These are phyloP conservation scores for Aspergillus transmontanensis DNA, from an alignment of 2,329 filamentous ascomycete genomes.

Conservation along the genomic window DNA sequence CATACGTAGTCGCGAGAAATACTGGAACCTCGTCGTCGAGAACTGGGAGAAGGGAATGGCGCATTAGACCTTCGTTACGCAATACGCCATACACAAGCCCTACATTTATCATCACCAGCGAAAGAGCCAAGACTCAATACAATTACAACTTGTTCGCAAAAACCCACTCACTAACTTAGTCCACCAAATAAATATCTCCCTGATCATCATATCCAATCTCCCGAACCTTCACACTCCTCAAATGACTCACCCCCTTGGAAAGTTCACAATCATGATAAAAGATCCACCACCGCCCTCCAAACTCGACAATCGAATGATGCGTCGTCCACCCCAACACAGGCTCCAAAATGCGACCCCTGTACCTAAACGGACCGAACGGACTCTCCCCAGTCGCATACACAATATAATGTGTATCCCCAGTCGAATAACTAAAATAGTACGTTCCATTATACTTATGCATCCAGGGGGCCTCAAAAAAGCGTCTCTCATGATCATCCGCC, in stretches of 20 bases:
- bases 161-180: background rate
- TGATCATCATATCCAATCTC: constrained; percentile 72
- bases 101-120: background rate
- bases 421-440: constrained; percentile 79
- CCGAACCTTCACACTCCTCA: constrained; percentile 72
- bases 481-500: constrained; percentile 70
- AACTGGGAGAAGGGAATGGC: constrained; percentile 38
- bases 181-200: constrained; percentile 58
- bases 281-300: constrained; percentile 69
- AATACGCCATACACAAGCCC: background rate
- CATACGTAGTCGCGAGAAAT: constrained; percentile 36
- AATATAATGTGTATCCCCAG: constrained; percentile 74
- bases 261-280: constrained; percentile 76
- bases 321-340: constrained; percentile 81
- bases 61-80: constrained; percentile 22
- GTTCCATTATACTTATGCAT: constrained; percentile 70
- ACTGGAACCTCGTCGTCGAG: constrained; percentile 40
- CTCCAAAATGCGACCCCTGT: constrained; percentile 70
- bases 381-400: constrained; percentile 67
- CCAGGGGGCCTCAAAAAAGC: constrained; percentile 83
- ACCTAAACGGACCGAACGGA: constrained; percentile 73
- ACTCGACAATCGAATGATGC: constrained; percentile 77
- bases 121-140: background rate
- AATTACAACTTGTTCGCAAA: background rate
- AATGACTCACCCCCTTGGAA: constrained; percentile 68